phyloP scores from a whole-genome alignment of 805 yeast genomes.

The Ogataea paradorogensis region DNA sequence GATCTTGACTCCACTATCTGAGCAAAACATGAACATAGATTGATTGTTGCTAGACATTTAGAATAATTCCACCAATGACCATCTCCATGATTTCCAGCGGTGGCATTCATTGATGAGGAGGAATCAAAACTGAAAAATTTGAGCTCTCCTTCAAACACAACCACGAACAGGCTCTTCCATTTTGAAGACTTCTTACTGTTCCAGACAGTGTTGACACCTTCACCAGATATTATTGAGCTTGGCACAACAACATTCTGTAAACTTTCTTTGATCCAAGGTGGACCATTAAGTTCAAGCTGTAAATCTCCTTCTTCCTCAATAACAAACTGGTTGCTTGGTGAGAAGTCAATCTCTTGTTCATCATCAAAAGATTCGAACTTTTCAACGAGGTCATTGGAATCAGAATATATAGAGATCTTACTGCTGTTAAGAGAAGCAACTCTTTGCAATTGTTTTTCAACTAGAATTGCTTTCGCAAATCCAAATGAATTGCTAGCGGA shows the following conservation, averaged over 20 bases:
- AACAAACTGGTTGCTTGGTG: conserved; percentile 8
- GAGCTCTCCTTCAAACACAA: conserved; percentile 64
- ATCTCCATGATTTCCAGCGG: conserved; percentile 33
- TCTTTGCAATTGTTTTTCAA: conserved; percentile 23
- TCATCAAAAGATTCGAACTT: conserved; percentile 13
- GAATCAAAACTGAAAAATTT: conserved; percentile 51
- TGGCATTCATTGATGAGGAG: conserved; percentile 20
- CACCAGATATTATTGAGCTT: conserved; percentile 1
- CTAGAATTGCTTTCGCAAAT: conserved; percentile 27
- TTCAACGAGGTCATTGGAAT: conserved; percentile 10
- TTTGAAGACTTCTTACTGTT: conserved; percentile 1
- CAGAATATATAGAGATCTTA: conserved; percentile 15
- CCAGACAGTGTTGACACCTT: neutral
- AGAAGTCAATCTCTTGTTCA: conserved; percentile 9
- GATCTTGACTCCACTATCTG: conserved; percentile 38
- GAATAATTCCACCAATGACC: conserved; percentile 72
- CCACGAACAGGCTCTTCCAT: conserved; percentile 57
- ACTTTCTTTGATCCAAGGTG: conserved; percentile 81
- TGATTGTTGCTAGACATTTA: conserved; percentile 50
- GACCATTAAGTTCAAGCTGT: conserved; percentile 62
- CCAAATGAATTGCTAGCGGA: conserved; percentile 21
- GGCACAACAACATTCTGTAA: conserved; percentile 39
- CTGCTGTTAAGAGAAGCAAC: conserved; percentile 21
- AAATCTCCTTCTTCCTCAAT: conserved; percentile 50
- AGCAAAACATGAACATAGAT: conserved; percentile 52